phyloP scores from a whole-genome alignment of 441 rosid species.

The Gossypium aridum region DNA sequence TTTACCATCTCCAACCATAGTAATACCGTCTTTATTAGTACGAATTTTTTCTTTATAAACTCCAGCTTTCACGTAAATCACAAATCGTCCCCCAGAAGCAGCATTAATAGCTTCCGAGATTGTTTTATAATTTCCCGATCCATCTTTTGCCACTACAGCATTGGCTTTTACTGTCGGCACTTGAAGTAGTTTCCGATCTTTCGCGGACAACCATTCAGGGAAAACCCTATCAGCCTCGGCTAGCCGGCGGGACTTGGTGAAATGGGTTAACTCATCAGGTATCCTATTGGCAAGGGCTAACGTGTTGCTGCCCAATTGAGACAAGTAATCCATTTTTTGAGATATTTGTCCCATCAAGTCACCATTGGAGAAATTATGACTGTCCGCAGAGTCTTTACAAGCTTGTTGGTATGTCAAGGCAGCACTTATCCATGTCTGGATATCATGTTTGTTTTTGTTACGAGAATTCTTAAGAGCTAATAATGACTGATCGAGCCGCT shows the following conservation, averaged over 20 bases:
- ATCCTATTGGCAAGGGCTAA: slow-evolving; percentile 48
- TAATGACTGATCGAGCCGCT: slow-evolving; percentile 43
- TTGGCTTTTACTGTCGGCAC: slow-evolving; percentile 32
- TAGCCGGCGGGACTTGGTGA: slow-evolving; percentile 13
- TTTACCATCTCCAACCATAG: slow-evolving; percentile 80
- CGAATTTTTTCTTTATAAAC: slow-evolving; percentile 57
- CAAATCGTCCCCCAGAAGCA: slow-evolving; percentile 51
- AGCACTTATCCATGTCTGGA: slow-evolving; percentile 78
- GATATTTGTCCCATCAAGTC: slow-evolving; percentile 24
- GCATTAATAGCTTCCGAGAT: slow-evolving; percentile 63
- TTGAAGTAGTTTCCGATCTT: slow-evolving; percentile 45
- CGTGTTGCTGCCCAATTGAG: slow-evolving; percentile 48
- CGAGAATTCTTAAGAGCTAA: slow-evolving; percentile 39
- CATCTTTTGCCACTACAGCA: slow-evolving; percentile 71
- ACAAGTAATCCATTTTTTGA: slow-evolving; percentile 52
- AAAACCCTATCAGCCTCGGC: slow-evolving; percentile 17
- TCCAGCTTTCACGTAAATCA: slow-evolving; percentile 56
- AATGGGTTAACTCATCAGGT: neutral
- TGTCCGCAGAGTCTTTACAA: slow-evolving; percentile 56
- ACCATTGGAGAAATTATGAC: slow-evolving; percentile 17
- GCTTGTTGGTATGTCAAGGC: slow-evolving; percentile 63
- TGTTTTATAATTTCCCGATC: slow-evolving; percentile 54
- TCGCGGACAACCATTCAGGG: slow-evolving; percentile 56
- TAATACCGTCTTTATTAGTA: slow-evolving; percentile 48
- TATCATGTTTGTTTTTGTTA: slow-evolving; percentile 33